These are phyloP conservation scores for Trichophyton simii DNA, from an alignment of 2,329 filamentous ascomycete species.

Conservation along the genomic window DNA sequence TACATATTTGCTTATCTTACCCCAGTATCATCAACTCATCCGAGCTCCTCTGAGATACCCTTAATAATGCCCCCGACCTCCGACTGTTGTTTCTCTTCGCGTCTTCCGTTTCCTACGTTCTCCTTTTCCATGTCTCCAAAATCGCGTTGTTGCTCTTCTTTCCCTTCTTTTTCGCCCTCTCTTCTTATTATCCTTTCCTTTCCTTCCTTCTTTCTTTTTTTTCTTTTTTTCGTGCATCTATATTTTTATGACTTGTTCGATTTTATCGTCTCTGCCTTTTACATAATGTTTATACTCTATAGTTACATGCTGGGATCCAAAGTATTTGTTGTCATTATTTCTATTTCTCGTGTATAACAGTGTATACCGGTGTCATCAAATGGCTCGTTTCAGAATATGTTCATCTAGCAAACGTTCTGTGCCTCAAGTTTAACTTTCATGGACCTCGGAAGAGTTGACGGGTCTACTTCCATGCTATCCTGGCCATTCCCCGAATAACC, in stretches of 20 bases:
- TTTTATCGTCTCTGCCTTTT: background rate
- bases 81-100: too few relatives aligned
- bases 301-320: background rate
- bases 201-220: background rate
- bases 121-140: too few relatives aligned
- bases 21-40: background rate
- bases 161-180: too few relatives aligned
- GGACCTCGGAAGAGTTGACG: background rate
- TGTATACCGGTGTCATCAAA: slow-evolving; percentile 6
- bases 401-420: background rate
- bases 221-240: background rate
- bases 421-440: slow-evolving; percentile 13
- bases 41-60: slow-evolving; percentile 2
- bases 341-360: slow-evolving; percentile 10
- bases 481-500: background rate
- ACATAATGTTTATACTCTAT: slow-evolving; percentile 8
- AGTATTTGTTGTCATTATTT: background rate
- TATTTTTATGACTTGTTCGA: background rate
- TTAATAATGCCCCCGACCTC: background rate
- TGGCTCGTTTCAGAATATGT: background rate
- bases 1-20: background rate
- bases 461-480: slow-evolving; percentile 4
- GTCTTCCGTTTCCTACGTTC: too few relatives aligned
- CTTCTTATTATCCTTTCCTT: too few relatives aligned
- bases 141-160: too few relatives aligned